Evolutionary conservation across 2,329 filamentous ascomycete genomes (phyloP), one percentile per base, ranked within the genome.

Genomic region (Xylariales sp.): DNA sequence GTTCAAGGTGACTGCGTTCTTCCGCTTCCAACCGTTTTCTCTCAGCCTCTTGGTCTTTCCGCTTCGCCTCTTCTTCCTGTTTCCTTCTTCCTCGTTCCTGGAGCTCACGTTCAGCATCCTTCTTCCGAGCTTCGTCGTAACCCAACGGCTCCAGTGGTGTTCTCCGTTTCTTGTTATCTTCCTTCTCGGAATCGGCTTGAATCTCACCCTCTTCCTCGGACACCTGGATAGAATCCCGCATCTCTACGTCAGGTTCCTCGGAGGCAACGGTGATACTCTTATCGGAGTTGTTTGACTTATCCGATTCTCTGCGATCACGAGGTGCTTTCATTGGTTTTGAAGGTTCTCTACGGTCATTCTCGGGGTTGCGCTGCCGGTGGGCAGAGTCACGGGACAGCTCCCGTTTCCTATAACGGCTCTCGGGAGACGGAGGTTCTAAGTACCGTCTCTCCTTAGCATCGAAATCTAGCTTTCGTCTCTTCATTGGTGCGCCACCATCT

Each of bases 191-290:
- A 41, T 79, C 75, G 14, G 76, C 45, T 57, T 74, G 78, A 3
- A 72, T 69, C 34, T 78, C 77, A 8, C 77, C 77, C 18, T 75
- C 76, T 56, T 46, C 71, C 62, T 71, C 63, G 12, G 65, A 63
- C 12, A 73, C 73, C 50, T 78, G 79, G 1, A 70, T 72, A 14
- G 81, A 82, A 69, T 89, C 87, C 1, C 78, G 80, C 86, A 89
- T 89, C 23, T 87, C 85, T 8, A 86, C 75, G 62, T 89, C 87
- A 1, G 80, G 75, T 62, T 88, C 86, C 68, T 89, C 86, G 0
- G 85, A 85, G 71, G 88, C 88, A 48, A 89, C 85, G 55, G 84
- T 83, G n/a, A 88, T 86, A 62, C 80, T 83, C 72, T 84, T 85
- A 48, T 87, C 86, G 3, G 79, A 78, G 1, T 79, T 75, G 9